Evolutionary conservation across 306 rosid genomes (phyloP).

Genomic region (Pyrus pyrifolia): DNA sequence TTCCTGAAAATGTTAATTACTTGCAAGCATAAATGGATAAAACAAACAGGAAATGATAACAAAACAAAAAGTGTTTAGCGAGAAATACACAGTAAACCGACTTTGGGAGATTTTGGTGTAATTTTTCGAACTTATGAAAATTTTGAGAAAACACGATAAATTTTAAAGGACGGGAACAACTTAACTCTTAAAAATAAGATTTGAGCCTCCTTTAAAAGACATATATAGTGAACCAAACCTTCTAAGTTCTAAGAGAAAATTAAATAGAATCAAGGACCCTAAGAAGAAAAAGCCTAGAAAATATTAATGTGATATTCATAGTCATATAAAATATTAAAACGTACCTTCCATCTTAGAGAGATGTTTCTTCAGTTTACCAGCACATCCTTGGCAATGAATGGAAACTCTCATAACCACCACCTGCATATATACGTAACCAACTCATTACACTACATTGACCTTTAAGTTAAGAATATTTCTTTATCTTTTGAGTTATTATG

Average conservation of each 20-base stretch:
- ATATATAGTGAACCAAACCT: no score
- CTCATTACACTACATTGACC: neutral
- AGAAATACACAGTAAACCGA: neutral
- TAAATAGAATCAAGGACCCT: neutral
- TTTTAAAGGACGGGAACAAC: no score
- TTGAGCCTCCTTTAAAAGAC: no score
- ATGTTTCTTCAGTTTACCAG: conserved; percentile 79
- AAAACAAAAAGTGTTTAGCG: neutral
- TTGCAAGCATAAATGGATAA: no score
- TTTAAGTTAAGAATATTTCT: neutral
- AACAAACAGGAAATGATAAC: no score
- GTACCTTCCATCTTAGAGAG: conserved; percentile 88
- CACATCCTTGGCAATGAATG: conserved; percentile 94
- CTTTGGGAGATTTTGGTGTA: no score
- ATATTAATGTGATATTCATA: neutral
- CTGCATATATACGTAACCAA: conserved; percentile 22
- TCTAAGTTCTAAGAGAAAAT: neutral
- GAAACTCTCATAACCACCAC: conserved; percentile 94
- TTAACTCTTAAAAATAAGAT: no score
- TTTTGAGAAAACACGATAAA: no score
- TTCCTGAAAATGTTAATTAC: neutral
- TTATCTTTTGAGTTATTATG: no score
- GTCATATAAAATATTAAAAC: neutral
- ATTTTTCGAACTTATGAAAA: no score
- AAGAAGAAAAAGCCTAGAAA: neutral